Evolutionary conservation across 192 early-diverging fungal genomes (phyloP), one percentile per base, ranked within the genome.

Genomic region (Backusella circina): DNA sequence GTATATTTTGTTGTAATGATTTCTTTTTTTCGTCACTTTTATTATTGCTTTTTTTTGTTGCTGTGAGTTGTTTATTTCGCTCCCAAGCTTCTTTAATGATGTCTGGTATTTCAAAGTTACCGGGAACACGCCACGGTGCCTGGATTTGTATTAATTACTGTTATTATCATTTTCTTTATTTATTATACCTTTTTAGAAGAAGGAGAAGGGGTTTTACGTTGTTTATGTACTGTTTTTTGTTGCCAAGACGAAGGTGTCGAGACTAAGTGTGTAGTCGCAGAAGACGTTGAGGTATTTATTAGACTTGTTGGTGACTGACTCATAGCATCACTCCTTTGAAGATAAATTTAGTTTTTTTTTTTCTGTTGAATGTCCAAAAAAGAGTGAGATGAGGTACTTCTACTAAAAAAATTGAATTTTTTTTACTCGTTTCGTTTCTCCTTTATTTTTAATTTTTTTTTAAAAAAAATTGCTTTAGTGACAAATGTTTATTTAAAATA

Each of bases 21-120:
- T 61, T 61, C 54, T 28, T 61, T 28, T 61, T 61, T 26, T 61
- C n/a, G 26, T 28, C 7, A 61, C 1, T 61, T 28, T 61, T 61
- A 28, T 61, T 61, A 28, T 26, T 12, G 5, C 16, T 37, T 26
- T 66, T 54, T n/a, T 64, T 16, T 57, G 13, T 37, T 26, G 38
- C 7, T 38, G 37, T 65, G 26, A 10, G 10, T 26, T 67, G 41
- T 23, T 47, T 68, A 23, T 70, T 70, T 18, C 36, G 67, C 33
- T 75, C 74, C 65, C 72, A 74, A 38, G 73, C 66, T 54, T 74
- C 75, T 51, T 78, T 79, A 35, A 82, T 75, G 23, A 82, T 79
- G 50, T 82, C 81, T 15, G 81, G 81, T 32, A 82, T 82, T 39
- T 82, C 64, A 26, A 47, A 70, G 39, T 70, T 70, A 37, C 69